phyloP scores from a whole-genome alignment of 2,329 filamentous ascomycete species.

The Colletotrichum sp. region DNA sequence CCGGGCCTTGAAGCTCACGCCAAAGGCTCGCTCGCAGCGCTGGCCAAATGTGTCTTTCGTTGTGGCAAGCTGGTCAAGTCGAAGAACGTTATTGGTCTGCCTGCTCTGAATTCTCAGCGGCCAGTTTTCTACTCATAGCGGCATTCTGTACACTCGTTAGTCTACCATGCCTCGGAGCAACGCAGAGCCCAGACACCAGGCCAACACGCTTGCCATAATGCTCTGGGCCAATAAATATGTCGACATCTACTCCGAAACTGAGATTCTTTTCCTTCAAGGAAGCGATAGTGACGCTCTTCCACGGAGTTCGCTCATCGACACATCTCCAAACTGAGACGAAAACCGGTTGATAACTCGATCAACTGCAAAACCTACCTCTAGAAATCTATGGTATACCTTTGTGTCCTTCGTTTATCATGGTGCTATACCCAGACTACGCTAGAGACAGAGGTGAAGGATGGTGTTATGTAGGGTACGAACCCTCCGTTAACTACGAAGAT shows the following conservation, averaged over 20 bases:
- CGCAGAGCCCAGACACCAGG: not conserved
- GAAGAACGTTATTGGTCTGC: not conserved
- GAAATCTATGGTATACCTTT: no score
- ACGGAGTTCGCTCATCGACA: not conserved
- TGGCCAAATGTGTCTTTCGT: no score
- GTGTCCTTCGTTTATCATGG: not conserved
- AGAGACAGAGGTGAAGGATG: not conserved
- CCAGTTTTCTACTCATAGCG: not conserved
- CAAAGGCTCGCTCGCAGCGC: no score
- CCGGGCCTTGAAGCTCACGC: no score
- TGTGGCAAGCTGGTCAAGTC: no score
- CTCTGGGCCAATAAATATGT: not conserved
- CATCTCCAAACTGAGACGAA: rapidly evolving
- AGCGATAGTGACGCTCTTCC: not conserved
- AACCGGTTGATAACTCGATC: not conserved
- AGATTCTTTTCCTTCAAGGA: not conserved
- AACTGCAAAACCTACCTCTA: not conserved
- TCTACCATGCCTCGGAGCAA: not conserved
- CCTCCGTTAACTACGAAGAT: no score
- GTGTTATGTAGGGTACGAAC: rapidly evolving
- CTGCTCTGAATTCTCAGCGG: not conserved
- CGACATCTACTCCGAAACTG: rapidly evolving
- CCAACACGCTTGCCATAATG: not conserved
- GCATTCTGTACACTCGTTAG: rapidly evolving
- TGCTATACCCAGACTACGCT: rapidly evolving